phyloP scores from a whole-genome alignment of 2,329 filamentous ascomycete species.

The Fonsecaea pedrosoi region DNA sequence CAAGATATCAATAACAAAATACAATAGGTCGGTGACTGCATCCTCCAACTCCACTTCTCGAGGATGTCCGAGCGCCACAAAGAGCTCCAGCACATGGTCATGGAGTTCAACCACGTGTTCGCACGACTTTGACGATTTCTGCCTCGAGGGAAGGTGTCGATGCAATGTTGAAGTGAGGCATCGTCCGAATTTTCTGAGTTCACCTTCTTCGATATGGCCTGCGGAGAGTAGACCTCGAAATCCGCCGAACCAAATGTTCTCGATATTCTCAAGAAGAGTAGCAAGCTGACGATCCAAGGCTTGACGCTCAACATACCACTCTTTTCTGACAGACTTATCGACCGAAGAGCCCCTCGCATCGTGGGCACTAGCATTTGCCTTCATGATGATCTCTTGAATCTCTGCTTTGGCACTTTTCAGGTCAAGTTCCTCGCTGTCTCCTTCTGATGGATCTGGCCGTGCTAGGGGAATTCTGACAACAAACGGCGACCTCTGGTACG shows the following conservation, averaged over 20 bases:
- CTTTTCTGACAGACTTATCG: conserved; percentile 71
- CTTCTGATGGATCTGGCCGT: conserved; percentile 78
- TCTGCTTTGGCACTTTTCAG: conserved; percentile 81
- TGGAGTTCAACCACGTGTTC: conserved; percentile 63
- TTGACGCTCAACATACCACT: conserved; percentile 90
- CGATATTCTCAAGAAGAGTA: conserved; percentile 81
- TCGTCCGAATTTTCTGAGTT: conserved; percentile 76
- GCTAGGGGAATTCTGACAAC: conserved; percentile 85
- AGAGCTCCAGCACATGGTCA: conserved; percentile 78
- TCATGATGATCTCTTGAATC: conserved; percentile 79
- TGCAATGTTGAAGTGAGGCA: conserved; percentile 80
- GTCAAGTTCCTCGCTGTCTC: conserved; percentile 79
- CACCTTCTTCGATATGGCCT: conserved; percentile 65
- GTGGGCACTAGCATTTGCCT: conserved; percentile 85
- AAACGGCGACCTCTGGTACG: conserved; percentile 77
- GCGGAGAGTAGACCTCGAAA: conserved; percentile 94
- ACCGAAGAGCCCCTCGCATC: conserved; percentile 62
- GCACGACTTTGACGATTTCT: conserved; percentile 60
- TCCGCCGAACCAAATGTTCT: conserved; percentile 92
- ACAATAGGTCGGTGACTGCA: conserved; percentile 86
- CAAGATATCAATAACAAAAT: conserved; percentile 94
- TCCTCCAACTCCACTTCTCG: conserved; percentile 82
- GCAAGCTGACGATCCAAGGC: conserved; percentile 77
- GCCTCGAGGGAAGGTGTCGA: conserved; percentile 83
- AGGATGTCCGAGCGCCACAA: conserved; percentile 80